Base-by-base conservation (phyloP, 225 moss, liverwort and hornwort species). In the Climacium dendroides region DNA sequence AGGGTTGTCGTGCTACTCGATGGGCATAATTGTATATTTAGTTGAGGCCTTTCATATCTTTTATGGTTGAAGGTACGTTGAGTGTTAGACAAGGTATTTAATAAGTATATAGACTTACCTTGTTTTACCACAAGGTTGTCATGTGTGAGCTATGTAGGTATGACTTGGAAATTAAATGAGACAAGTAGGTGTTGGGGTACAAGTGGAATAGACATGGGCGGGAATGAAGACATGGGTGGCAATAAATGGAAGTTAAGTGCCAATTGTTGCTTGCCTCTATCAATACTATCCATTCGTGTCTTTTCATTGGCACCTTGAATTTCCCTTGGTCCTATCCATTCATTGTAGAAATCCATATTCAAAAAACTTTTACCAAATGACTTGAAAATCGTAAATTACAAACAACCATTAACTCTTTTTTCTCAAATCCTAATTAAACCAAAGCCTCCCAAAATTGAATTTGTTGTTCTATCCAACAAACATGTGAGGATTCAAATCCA, bases 381-480 rank as follows among this genome's bases (percentile, higher is more conserved):
- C 6, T 66, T 20, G 2, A 0, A 66, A n/a, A 66, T 37, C 22
- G 4, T n/a, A n/a, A 66, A 66, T 22, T 37, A 22, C 3, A 6
- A n/a, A 2, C 6, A 11, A 35, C 5, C 10, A 10, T 6, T n/a
- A 12, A 7, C 4, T n/a, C 7, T 4, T 64, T 66, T 20, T 65
- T 32, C 1, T 4, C 11, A 19, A 65, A n/a, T 3, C n/a, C 19
- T 19, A 45, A 45, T 45, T 45, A 35, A 64, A 34, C 1, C 2
- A 35, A 64, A 64, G 64, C 6, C 19, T 3, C 0, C 0, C 0
- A 19, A 18, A 65, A 35, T 65, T 65, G 19, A 35, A 65, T 66
- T 66, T 1, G 0, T 35, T 0, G 0, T n/a, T 65, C 6, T n/a
- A 20, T 66, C 7, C 66, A 37, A n/a, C 0, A 0, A 5, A 37